Evolutionary conservation across 768 basidiomycete species (phyloP).

Genomic region (Macrolepiota fuliginosa): DNA sequence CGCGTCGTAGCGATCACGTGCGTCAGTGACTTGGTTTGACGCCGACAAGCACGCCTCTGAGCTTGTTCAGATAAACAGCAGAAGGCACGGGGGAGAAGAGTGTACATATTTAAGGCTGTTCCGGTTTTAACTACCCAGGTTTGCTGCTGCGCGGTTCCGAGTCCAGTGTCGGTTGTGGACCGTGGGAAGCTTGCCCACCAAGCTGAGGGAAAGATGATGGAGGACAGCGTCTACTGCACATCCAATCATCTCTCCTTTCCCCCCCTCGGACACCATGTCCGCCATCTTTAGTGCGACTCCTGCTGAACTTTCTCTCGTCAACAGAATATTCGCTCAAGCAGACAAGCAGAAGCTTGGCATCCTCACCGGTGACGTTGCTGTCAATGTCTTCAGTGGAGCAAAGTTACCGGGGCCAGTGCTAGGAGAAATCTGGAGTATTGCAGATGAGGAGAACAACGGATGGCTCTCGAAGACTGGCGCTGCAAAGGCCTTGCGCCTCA

Average conservation of each 20-base stretch:
- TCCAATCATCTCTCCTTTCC: conserved; percentile 15
- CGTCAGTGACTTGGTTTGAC: background rate
- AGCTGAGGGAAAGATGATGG: conserved; percentile 1
- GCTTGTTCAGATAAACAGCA: background rate
- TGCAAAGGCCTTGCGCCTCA: conserved; percentile 83
- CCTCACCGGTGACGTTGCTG: conserved; percentile 88
- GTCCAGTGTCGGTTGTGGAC: conserved; percentile 2
- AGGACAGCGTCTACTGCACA: conserved; percentile 8
- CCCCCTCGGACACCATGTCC: conserved; percentile 35
- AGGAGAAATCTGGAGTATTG: conserved; percentile 91
- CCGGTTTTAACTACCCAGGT: background rate
- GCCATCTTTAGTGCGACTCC: conserved; percentile 42
- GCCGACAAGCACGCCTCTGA: background rate
- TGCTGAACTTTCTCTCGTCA: conserved; percentile 58
- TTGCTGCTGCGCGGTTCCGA: background rate
- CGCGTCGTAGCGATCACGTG: conserved; percentile 5
- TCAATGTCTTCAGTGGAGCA: conserved; percentile 81
- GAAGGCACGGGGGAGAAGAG: background rate
- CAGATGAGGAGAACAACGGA: conserved; percentile 93
- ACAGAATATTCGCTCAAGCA: conserved; percentile 67
- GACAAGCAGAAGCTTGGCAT: conserved; percentile 82
- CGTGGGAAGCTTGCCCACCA: conserved; percentile 12
- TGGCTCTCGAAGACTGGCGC: conserved; percentile 88
- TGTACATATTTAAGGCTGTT: background rate
- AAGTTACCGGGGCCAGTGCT: conserved; percentile 74